Base-by-base conservation (phyloP, 148 eudicot species). In the Dysphania ambrosioides region DNA sequence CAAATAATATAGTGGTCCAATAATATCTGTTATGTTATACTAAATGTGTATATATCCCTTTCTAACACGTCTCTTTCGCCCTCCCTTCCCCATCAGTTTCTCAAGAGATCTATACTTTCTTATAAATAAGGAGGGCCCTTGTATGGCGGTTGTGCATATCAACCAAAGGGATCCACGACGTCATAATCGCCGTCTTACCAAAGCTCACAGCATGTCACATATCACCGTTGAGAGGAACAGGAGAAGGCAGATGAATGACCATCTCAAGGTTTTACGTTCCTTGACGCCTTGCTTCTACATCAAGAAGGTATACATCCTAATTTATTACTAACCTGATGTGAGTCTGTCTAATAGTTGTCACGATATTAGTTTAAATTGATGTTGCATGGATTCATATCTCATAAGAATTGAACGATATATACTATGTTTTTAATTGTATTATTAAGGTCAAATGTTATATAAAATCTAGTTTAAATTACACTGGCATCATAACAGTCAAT, bases 241-340 rank as follows among this genome's bases (percentile, higher is more conserved):
- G 41, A 90, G 97, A 82, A 88, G 87, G 72, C 98, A 91, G 83
- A 94, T 94, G 98, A 94, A 94, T 80, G 98, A 94, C 60, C 86
- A 94, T 66, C 98, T 94, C 74, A 91, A 91, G 85, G 93, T 90
- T 64, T 78, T 94, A 35, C 87, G 97, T 68, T 84, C 98, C 75
- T 77, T 94, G 71, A 94, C 98, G 3, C 98, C 98, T 77, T 87
- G 83, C 72, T 94, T 94, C 87, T 94, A 94, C 82, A 88, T 94
- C 80, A 94, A 91, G 79, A 90, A 93, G 95, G 98, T 93, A 85
- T 66, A 3, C 38, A 53, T 57, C 26, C 42, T 8, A 4, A 44
- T 44, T 44, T 8, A 47, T 15, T 16, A 16, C 53, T 16, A 47
- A n/a, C n/a, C n/a, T n/a, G n/a, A n/a, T n/a, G n/a, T n/a, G n/a